Conservation (phyloP, 1,284 basidiomycete genomes). For the Ceratobasidium sp. region DNA sequence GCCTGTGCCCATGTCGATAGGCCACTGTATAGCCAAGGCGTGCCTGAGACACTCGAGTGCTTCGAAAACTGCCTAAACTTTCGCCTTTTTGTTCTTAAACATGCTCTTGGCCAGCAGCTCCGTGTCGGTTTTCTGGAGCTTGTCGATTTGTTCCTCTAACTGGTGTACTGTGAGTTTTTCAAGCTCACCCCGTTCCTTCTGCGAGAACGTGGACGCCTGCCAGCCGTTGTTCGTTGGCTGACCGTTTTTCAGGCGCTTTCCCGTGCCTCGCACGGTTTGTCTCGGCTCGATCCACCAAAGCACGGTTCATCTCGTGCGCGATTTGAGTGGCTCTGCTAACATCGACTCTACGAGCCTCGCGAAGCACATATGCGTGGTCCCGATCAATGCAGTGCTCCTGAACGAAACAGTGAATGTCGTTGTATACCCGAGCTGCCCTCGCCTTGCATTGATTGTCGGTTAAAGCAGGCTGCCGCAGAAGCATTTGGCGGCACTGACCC, state of each 20-base stretch:
- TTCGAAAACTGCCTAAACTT: background rate
- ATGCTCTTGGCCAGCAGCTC: background rate
- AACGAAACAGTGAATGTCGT: conserved; percentile 4
- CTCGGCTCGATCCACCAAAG: background rate
- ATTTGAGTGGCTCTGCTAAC: background rate
- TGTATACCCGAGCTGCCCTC: background rate
- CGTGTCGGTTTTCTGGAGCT: background rate
- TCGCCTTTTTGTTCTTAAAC: background rate
- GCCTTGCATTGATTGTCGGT: conserved; percentile 21
- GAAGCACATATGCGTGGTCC: background rate
- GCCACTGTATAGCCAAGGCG: background rate
- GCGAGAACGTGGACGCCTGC: background rate
- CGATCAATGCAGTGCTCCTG: background rate
- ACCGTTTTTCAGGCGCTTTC: background rate
- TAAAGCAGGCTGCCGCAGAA: background rate
- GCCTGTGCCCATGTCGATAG: background rate
- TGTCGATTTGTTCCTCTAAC: conserved; percentile 14
- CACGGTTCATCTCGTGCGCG: background rate
- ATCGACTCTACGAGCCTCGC: background rate
- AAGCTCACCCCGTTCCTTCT: background rate
- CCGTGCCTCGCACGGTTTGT: background rate
- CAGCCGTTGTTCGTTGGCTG: background rate
- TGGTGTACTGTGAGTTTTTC: background rate
- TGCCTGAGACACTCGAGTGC: background rate
- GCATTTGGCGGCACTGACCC: conserved; percentile 14